Conservation (phyloP, 1,139 yeast genomes). For the Geotrichum restrictum region DNA sequence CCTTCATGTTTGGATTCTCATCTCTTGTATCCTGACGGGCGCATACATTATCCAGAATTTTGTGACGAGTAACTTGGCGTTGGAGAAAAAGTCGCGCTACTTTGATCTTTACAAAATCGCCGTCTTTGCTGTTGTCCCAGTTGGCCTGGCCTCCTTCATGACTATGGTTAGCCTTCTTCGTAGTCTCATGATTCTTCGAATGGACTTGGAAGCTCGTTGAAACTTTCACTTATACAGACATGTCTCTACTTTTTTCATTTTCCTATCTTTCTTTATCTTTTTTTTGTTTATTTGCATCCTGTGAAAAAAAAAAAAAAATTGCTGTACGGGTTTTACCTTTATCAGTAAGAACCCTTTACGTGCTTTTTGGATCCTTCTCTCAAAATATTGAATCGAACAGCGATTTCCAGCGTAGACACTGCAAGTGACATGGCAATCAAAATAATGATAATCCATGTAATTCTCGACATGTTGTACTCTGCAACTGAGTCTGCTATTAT, state of each 20-base stretch:
- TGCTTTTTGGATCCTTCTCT: conserved; percentile 26
- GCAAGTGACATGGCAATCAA: conserved; percentile 74
- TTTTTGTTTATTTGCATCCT: conserved; percentile 1
- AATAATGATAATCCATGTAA: conserved; percentile 84
- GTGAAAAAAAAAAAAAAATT: not conserved
- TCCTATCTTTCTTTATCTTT: not conserved
- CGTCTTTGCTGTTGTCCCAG: conserved; percentile 95
- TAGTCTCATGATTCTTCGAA: conserved; percentile 65
- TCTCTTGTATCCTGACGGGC: conserved; percentile 78
- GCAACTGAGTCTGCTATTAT: conserved; percentile 92
- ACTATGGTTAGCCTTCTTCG: conserved; percentile 84
- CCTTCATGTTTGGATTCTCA: conserved; percentile 85
- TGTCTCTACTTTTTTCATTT: not conserved
- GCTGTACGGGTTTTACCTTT: not conserved
- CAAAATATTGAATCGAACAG: conserved; percentile 53
- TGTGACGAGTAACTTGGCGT: conserved; percentile 76
- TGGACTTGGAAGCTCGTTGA: conserved; percentile 53
- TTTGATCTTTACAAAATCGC: conserved; percentile 77
- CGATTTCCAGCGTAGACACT: conserved; percentile 61
- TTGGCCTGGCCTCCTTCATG: conserved; percentile 87
- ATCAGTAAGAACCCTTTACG: not conserved
- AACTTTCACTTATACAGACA: not conserved
- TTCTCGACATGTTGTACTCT: conserved; percentile 83
- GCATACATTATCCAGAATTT: conserved; percentile 84
- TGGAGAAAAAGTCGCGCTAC: conserved; percentile 43